phyloP scores from a whole-genome alignment of 345 rosid genomes.

The Melaleuca alternifolia region DNA sequence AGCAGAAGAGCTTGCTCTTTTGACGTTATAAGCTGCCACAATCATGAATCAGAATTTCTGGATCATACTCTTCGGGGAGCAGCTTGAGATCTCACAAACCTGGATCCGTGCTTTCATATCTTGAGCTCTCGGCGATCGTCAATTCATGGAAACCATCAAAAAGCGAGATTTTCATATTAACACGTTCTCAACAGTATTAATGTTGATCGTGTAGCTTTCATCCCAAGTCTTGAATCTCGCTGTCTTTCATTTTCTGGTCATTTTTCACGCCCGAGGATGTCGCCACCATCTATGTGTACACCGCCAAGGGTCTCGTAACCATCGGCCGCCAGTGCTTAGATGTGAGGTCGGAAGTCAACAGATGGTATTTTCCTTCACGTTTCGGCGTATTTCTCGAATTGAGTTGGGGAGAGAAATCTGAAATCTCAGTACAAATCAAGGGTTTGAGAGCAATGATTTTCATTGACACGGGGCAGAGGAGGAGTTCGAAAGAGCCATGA shows the following conservation, averaged over 20 bases:
- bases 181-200: neutral
- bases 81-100: neutral
- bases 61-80: neutral
- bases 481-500: conserved; percentile 36
- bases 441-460: neutral
- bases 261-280: conserved; percentile 26
- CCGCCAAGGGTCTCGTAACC: conserved; percentile 35
- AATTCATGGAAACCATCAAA: neutral
- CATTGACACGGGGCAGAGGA: conserved; percentile 21
- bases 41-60: neutral
- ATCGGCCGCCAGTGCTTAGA: conserved; percentile 23
- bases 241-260: neutral
- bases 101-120: neutral
- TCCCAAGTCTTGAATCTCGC: neutral
- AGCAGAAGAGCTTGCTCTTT: neutral
- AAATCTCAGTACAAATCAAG: neutral
- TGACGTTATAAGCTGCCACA: neutral
- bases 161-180: neutral
- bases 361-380: neutral
- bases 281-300: conserved; percentile 15
- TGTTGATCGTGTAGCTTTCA: neutral
- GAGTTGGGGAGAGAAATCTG: neutral
- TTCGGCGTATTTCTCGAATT: neutral
- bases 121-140: neutral
- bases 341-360: conserved; percentile 17